phyloP scores from a whole-genome alignment of 768 basidiomycete species.

The Mycena venus region DNA sequence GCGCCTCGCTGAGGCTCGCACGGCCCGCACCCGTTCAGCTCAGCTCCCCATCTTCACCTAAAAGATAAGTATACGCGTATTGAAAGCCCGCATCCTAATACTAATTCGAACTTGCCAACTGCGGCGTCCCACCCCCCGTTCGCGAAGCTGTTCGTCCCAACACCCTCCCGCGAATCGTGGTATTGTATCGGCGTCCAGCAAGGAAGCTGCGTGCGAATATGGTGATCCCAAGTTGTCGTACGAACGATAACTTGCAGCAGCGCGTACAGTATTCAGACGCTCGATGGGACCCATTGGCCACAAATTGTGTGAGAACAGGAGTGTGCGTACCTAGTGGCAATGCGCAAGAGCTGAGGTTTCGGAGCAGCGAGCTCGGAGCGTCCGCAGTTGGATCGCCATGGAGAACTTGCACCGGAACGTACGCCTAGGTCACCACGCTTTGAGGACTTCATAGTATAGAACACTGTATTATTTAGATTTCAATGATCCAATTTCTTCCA shows the following conservation, averaged over 20 bases:
- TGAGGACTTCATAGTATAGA: no score
- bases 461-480: no score
- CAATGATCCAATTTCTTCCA: no score
- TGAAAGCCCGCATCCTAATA: neutral
- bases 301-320: neutral
- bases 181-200: no score
- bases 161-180: no score
- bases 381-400: neutral
- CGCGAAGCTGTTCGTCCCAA: no score
- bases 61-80: neutral
- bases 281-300: neutral
- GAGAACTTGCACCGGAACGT: neutral
- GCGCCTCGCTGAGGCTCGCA: neutral
- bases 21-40: neutral
- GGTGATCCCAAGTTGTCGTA: no score
- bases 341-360: no score
- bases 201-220: no score
- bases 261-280: neutral
- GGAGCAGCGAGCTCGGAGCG: no score
- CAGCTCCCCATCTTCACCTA: neutral
- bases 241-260: neutral
- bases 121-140: neutral
- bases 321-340: neutral
- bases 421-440: neutral
- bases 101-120: neutral